Evolutionary conservation across 768 basidiomycete species (phyloP), one percentile per base, ranked within the genome.

Genomic region (Lentinula raphanica): DNA sequence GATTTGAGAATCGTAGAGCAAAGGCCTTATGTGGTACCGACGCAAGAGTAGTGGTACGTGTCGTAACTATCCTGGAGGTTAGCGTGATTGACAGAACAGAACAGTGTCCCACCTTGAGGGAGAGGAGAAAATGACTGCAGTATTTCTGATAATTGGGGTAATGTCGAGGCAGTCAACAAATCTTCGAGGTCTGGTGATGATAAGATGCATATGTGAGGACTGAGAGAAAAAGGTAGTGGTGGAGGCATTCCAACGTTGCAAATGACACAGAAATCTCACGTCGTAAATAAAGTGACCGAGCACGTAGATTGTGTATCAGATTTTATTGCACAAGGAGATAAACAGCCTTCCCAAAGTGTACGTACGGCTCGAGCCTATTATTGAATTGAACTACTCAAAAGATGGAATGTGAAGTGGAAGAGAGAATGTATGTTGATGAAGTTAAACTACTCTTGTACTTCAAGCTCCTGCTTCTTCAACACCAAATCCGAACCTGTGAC

Each of bases 41-140:
- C 2, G 80, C 76, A 29, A 92, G 75, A 3, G 88, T 70, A 2
- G 86, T 89, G 5, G 92, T 92, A 27, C 92, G 80, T 3, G 90
- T 90, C 15, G 84, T 88, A 35, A 94, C 92, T 94, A 50, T 46
- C 44, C 31, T 57, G 25, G 55, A 36, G 56, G 59, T 23, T 59
- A 59, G 23, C 3, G 23, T 32, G 50, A 48, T 19, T 23, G 11
- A 32, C 45, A 28, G 48, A 49, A 8, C 15, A 23, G n/a, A n/a
- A n/a, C 36, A 8, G 2, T 25, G 53, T 53, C 70, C 49, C 69
- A 89, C 91, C 88, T 78, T 91, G 85, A 0, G 89, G 85, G 51
- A 93, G 74, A 11, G 92, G 92, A 2, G 90, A 89, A 65, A 93
- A 93, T 2, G 89, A 90, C 68, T 93, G 91, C 28, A 93, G 77